Conservation (phyloP, 805 yeast species). For the Cyberlindnera xylosilytica region DNA sequence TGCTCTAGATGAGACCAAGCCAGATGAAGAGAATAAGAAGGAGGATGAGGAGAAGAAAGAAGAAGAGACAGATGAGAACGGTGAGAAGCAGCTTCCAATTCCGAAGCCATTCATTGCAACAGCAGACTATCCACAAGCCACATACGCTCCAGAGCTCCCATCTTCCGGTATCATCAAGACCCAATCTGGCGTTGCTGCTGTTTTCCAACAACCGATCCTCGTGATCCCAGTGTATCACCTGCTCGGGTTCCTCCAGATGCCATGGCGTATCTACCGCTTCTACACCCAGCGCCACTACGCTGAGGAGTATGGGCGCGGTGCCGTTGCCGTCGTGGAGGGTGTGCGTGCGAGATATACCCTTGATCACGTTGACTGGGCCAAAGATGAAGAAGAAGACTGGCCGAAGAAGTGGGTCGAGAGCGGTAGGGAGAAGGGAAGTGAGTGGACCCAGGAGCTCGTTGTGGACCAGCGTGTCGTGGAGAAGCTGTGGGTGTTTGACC, state of each 20-base stretch:
- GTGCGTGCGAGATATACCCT: slow-evolving; percentile 47
- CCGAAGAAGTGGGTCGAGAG: slow-evolving; percentile 77
- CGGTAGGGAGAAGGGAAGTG: slow-evolving; percentile 73
- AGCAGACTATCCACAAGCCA: slow-evolving; percentile 50
- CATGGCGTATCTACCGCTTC: slow-evolving; percentile 72
- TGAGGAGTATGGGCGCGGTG: slow-evolving; percentile 54
- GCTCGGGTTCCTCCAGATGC: slow-evolving; percentile 75
- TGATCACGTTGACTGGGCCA: slow-evolving; percentile 37
- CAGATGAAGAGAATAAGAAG: slow-evolving; percentile 1
- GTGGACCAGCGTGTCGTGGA: slow-evolving; percentile 65
- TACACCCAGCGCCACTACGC: slow-evolving; percentile 73
- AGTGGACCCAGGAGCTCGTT: slow-evolving; percentile 78
- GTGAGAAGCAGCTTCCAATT: slow-evolving; percentile 40
- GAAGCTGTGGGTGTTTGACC: slow-evolving; percentile 46
- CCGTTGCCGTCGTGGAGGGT: slow-evolving; percentile 50
- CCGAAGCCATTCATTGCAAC: slow-evolving; percentile 63
- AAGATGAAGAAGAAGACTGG: slow-evolving; percentile 82
- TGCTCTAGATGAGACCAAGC: neutral
- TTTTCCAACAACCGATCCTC: slow-evolving; percentile 74
- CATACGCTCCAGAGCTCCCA: slow-evolving; percentile 45
- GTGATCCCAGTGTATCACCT: slow-evolving; percentile 75
- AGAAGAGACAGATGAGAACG: slow-evolving; percentile 12
- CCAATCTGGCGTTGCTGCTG: slow-evolving; percentile 44
- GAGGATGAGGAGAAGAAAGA: slow-evolving; percentile 12
- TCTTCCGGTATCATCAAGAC: slow-evolving; percentile 24